phyloP scores from a whole-genome alignment of 441 rosid genomes.

The Aleurites moluccanus region DNA sequence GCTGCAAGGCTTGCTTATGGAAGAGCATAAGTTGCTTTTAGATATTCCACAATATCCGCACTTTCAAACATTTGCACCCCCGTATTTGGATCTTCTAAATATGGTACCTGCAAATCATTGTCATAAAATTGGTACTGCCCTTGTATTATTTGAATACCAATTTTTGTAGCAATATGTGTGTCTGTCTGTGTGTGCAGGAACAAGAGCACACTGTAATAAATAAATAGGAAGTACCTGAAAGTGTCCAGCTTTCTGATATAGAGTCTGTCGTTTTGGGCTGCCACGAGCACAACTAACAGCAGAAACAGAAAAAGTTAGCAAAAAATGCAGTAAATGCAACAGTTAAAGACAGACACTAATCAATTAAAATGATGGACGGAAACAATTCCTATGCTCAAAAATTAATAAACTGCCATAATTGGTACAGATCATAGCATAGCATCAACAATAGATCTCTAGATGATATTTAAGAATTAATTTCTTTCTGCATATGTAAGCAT shows the following conservation, averaged over 20 bases:
- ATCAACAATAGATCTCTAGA: background rate
- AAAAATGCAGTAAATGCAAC: background rate
- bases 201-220: background rate
- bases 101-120: constrained; percentile 51
- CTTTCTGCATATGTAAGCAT: background rate
- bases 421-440: background rate
- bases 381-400: background rate
- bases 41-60: constrained; percentile 69
- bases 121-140: background rate
- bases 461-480: background rate
- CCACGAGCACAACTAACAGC: constrained; percentile 84
- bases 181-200: background rate
- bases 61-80: constrained; percentile 74
- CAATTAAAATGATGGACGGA: background rate
- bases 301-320: constrained; percentile 8
- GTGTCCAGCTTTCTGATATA: constrained; percentile 60
- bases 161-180: too few relatives aligned
- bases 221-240: constrained; percentile 59
- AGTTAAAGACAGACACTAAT: background rate
- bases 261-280: constrained; percentile 72
- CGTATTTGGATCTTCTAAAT: constrained; percentile 67
- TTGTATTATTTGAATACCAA: background rate
- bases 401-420: background rate
- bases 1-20: constrained; percentile 18
- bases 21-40: constrained; percentile 61